A percentile compares a stretch with the other conserved stretches of the same genome.
Evolutionary conservation across 331 rosid species (phyloP).

Genomic region (Telfairia occidentalis): DNA sequence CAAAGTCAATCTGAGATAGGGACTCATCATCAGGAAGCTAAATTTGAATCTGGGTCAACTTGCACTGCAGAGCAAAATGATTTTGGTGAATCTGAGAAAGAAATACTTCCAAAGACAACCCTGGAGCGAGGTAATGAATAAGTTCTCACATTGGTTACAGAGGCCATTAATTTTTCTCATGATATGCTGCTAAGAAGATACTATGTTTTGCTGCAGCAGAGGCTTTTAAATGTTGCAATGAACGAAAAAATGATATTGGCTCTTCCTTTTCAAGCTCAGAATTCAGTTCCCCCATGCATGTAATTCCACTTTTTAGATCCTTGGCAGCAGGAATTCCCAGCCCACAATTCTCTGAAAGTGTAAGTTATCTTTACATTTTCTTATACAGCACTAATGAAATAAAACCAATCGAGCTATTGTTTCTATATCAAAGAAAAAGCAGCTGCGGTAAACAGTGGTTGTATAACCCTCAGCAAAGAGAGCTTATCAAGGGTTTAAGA

Average conservation of each 20-base stretch:
- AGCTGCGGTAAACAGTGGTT: background rate
- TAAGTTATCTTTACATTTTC: slow-evolving; percentile 35
- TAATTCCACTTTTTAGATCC: slow-evolving; percentile 85
- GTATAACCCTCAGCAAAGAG: background rate
- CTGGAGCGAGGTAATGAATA: slow-evolving; percentile 38
- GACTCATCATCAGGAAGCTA: slow-evolving; percentile 36
- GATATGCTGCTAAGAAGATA: slow-evolving; percentile 7
- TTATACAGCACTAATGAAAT: background rate
- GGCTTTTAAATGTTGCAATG: slow-evolving; percentile 38
- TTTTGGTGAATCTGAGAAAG: slow-evolving; percentile 23
- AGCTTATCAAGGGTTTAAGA: background rate
- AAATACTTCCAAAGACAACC: background rate
- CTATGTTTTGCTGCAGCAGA: slow-evolving; percentile 33
- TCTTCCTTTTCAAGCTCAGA: slow-evolving; percentile 41
- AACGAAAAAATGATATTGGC: slow-evolving; percentile 34
- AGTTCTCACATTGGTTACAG: slow-evolving; percentile 17
- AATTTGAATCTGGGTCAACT: slow-evolving; percentile 23
- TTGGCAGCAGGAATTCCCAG: slow-evolving; percentile 95
- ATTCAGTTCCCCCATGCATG: slow-evolving; percentile 78
- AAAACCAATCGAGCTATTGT: background rate
- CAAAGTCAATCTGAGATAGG: slow-evolving; percentile 26
- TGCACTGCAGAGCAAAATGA: slow-evolving; percentile 25
- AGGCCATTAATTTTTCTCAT: slow-evolving; percentile 6
- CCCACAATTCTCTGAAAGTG: slow-evolving; percentile 98
- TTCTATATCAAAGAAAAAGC: background rate